Evolutionary conservation across 2,329 filamentous ascomycete species (phyloP).

Genomic region (Colletotrichum sp.): DNA sequence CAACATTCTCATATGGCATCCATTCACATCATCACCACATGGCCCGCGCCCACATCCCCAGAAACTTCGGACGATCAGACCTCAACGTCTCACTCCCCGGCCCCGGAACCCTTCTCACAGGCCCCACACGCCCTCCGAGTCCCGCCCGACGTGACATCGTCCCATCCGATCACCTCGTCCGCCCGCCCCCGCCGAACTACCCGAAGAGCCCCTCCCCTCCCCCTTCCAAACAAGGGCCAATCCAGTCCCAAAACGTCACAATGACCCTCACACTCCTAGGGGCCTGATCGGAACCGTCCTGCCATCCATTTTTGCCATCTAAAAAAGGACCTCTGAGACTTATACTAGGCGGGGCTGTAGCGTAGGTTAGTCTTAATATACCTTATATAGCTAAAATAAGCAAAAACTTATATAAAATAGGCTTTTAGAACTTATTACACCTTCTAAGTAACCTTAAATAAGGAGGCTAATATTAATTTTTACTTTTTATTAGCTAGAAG

Average conservation of each 20-base stretch:
- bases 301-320: too few species aligned
- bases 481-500: too few species aligned
- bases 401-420: too few species aligned
- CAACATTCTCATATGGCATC: not conserved
- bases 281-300: too few species aligned
- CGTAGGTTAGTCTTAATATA: too few species aligned
- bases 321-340: too few species aligned
- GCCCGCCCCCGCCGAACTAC: not conserved
- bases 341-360: too few species aligned
- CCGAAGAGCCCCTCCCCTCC: not conserved
- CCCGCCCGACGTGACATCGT: slow-evolving; percentile 8
- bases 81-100: not conserved
- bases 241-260: not conserved
- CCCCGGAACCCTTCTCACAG: not conserved
- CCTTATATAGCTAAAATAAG: too few species aligned
- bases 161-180: not conserved
- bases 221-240: not conserved
- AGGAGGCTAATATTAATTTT: too few species aligned
- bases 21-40: not conserved
- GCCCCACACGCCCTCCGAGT: not conserved
- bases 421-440: too few species aligned
- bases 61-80: not conserved
- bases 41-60: not conserved
- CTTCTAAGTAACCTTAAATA: too few species aligned
- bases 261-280: not conserved